Base-by-base conservation (phyloP, 306 rosid genomes). In the Crotalaria pallida region DNA sequence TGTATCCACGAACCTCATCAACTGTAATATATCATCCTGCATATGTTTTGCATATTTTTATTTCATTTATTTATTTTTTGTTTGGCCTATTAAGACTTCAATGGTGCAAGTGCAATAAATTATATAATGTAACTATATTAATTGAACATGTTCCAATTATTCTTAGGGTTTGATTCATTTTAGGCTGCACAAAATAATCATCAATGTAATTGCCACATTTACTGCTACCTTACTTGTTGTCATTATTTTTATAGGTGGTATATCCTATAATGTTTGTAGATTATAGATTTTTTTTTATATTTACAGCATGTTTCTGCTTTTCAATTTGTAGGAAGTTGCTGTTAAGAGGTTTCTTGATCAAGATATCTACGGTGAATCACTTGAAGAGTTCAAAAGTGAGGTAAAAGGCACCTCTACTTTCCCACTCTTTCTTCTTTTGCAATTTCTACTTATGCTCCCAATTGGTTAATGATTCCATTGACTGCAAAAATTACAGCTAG, bases 331-430 rank as follows among this genome's bases (percentile, higher is more conserved):
- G 99, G 99, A 95, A 80, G 96, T 95, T 79, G 99, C 99, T 64
- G 99, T 91, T 38, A 95, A 95, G 85, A 91, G 74, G 82, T 91
- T 95, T 83, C 82, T 95, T 45, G 87, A 91, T 83, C 99, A 91
- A 87, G 92, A 76, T 64, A 79, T 95, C 80, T 77, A 77, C 33
- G 96, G 97, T 10, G 96, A 86, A 84, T 76, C 86, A 53, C 97
- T 95, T 75, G 97, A 85, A 77, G 99, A 95, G 82, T 87, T 91
- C 91, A 83, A 58, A 84, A 91, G 94, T 79, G 99, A 95, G 99
- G 99, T 95, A 87, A 47, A 72, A 58, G 44, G 45, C 52, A 12
- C 40, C 58, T 55, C 67, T 58, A 53, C 66, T 68, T 73, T 55
- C 65, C 58, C 62, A 38, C 38, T 0, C 49, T 58, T 26, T 56